phyloP scores from a whole-genome alignment of 2,329 filamentous ascomycete genomes.

The Nannizziopsis barbatae region DNA sequence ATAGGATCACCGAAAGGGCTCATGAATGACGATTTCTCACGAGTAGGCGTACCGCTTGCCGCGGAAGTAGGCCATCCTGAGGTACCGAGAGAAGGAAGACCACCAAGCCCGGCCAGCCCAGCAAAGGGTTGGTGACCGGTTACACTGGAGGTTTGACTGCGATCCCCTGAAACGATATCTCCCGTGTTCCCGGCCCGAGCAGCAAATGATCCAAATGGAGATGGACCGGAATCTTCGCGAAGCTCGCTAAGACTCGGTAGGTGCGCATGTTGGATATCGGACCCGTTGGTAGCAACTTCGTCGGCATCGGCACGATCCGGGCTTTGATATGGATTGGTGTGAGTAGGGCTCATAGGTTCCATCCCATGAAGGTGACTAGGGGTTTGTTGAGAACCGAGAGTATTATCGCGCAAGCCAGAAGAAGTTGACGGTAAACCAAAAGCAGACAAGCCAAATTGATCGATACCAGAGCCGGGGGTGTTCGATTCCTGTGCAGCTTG shows the following conservation, averaged over 20 bases:
- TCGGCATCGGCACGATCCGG: constrained; percentile 59
- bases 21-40: constrained; percentile 43
- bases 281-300: constrained; percentile 47
- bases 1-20: constrained; percentile 49
- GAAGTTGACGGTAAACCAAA: constrained; percentile 51
- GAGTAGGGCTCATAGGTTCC: constrained; percentile 76
- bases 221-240: constrained; percentile 38
- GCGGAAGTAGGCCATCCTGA: constrained; percentile 47
- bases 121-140: constrained; percentile 57
- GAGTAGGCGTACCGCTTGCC: constrained; percentile 61
- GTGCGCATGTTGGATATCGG: constrained; percentile 42
- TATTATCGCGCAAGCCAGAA: constrained; percentile 46
- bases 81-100: constrained; percentile 45
- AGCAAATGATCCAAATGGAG: constrained; percentile 45
- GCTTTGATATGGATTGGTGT: constrained; percentile 93
- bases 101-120: constrained; percentile 42
- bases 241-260: constrained; percentile 45
- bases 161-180: constrained; percentile 58
- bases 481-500: constrained; percentile 65
- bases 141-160: constrained; percentile 84
- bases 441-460: constrained; percentile 48
- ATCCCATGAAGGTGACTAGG: constrained; percentile 42
- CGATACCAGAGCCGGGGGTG: constrained; percentile 35
- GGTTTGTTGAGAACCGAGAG: constrained; percentile 47
- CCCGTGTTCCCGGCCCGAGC: constrained; percentile 43